These are phyloP conservation scores for Aechmea fasciata DNA, from an alignment of 176 grass and related monocot genomes.

Conservation along the genomic window DNA sequence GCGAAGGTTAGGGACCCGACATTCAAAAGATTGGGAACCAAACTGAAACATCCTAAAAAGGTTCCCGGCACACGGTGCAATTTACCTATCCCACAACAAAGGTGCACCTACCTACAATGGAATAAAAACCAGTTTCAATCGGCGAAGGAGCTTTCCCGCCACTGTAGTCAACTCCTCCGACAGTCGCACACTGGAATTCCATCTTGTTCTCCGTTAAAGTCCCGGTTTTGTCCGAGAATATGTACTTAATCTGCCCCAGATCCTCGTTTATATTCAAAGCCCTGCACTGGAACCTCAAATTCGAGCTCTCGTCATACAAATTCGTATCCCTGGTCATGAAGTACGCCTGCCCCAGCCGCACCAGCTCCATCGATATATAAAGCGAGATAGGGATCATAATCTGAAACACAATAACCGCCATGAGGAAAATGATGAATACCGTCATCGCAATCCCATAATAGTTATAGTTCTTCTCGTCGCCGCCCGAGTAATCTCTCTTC, in stretches of 20 bases:
- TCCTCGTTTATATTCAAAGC: slow-evolving; percentile 94
- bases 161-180: slow-evolving; percentile 65
- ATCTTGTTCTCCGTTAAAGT: slow-evolving; percentile 91
- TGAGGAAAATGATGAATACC: slow-evolving; percentile 65
- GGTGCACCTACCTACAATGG: slow-evolving; percentile 57
- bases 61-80: no score
- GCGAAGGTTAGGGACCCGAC: neutral
- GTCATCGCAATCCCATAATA: slow-evolving; percentile 71
- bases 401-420: slow-evolving; percentile 75
- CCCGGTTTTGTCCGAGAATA: slow-evolving; percentile 90
- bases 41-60: slow-evolving; percentile 2
- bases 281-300: slow-evolving; percentile 65
- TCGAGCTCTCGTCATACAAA: slow-evolving; percentile 50
- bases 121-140: slow-evolving; percentile 30
- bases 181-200: slow-evolving; percentile 55
- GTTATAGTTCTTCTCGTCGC: slow-evolving; percentile 40
- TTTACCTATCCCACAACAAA: slow-evolving; percentile 12
- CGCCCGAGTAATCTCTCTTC: slow-evolving; percentile 53
- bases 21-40: slow-evolving; percentile 19
- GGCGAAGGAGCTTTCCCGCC: slow-evolving; percentile 14
- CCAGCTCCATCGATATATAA: slow-evolving; percentile 94
- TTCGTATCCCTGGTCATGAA: slow-evolving; percentile 56
- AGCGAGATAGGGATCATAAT: slow-evolving; percentile 91
- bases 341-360: slow-evolving; percentile 63
- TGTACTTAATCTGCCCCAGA: slow-evolving; percentile 79